These are phyloP conservation scores for Candida chilensis DNA, from an alignment of 805 yeast species.

Conservation along the genomic window DNA sequence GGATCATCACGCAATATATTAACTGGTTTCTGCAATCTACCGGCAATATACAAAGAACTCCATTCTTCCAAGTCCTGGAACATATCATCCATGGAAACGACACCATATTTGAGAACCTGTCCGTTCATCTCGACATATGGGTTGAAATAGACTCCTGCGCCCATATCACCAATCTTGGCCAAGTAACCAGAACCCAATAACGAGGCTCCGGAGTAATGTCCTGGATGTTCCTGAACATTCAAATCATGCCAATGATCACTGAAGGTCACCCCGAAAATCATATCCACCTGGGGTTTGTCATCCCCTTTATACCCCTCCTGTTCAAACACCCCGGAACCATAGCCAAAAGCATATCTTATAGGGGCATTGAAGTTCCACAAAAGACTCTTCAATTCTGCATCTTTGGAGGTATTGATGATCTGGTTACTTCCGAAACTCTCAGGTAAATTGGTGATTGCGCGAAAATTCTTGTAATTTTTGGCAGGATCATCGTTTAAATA, in stretches of 20 bases:
- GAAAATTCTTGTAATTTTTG: not conserved
- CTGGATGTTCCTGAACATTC: constrained; percentile 57
- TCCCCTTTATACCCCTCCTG: constrained; percentile 38
- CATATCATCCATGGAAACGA: constrained; percentile 55
- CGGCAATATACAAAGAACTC: constrained; percentile 83
- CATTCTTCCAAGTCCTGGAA: constrained; percentile 71
- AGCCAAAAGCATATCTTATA: constrained; percentile 76
- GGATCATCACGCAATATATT: constrained; percentile 61
- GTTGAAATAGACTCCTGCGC: constrained; percentile 91
- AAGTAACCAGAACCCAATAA: constrained; percentile 52
- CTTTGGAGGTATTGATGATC: constrained; percentile 33
- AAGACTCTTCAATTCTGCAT: constrained; percentile 36
- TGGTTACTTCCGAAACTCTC: constrained; percentile 54
- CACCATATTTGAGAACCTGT: constrained; percentile 72
- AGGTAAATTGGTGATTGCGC: constrained; percentile 33
- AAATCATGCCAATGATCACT: constrained; percentile 69
- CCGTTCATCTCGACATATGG: constrained; percentile 70
- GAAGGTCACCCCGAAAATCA: constrained; percentile 74
- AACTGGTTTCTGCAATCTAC: constrained; percentile 91
- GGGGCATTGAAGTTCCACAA: constrained; percentile 61
- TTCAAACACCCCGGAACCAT: constrained; percentile 88
- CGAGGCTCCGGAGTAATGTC: constrained; percentile 69
- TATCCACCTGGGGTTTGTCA: constrained; percentile 66
- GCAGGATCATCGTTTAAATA: not conserved
- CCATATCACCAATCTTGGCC: constrained; percentile 51